Evolutionary conservation across 2,329 filamentous ascomycete species (phyloP), one percentile per base, ranked within the genome.

Genomic region (Penicillium digitatum): DNA sequence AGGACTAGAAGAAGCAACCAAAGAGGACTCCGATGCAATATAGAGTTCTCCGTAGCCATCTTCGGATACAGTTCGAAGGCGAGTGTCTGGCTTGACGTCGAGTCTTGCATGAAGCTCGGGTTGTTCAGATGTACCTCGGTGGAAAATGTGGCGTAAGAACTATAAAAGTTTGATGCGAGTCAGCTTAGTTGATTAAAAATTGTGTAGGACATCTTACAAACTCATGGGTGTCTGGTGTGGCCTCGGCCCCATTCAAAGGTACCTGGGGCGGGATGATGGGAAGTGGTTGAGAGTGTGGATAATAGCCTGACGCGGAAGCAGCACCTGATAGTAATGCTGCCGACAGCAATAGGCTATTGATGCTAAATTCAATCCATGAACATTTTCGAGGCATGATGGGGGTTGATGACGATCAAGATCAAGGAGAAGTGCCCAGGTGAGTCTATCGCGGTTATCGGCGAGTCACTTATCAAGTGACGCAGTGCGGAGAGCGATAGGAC

Each of bases 81-180:
- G 74, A 16, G 86, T 81, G 42, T 85, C 77, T 10, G 80, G 74
- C 20, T 82, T 76, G 31, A 96, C 78, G 71, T 97, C 90, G 58
- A 87, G 80, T 64, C 84, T 86, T 55, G 87, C 82, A 72, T 96
- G 90, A 16, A 96, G 82, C 5, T 81, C 74, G 3, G 92, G 92
- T 63, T 95, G 84, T 63, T 82, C 78, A 72, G 93, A 83, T 38
- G 90, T 88, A 55, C 93, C 93, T 75, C 96, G 92, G 71, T 96
- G 92, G 75, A 90, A 94, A 67, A 97, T 87, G 74, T 99, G 93
- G 66, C 90, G 87, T 54, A 99, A 82, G 7, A 68, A 66, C 74
- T 74, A 57, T 40, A 44, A 43, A 45, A 44, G 42, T 49, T 60
- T 35, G 53, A 31, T 37, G 52, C 12, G 37, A n/a, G 24, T 3